These are phyloP conservation scores for Chaetothyriales sp. DNA, from an alignment of 2,329 filamentous ascomycete species.

Conservation along the genomic window DNA sequence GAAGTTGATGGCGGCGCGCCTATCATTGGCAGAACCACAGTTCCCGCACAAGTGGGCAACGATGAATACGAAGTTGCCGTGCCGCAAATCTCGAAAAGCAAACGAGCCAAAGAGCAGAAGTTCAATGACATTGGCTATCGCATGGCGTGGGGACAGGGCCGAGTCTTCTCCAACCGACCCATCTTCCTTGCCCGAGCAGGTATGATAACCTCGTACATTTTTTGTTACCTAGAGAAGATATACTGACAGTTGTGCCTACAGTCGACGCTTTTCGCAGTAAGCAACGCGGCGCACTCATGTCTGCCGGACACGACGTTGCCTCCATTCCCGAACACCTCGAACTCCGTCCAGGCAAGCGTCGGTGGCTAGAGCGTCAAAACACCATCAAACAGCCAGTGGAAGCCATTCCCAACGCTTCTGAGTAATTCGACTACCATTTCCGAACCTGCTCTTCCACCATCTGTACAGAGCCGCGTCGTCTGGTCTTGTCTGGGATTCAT, in stretches of 20 bases:
- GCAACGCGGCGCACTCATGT: slow-evolving; percentile 68
- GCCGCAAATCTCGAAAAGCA: slow-evolving; percentile 54
- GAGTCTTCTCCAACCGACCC: slow-evolving; percentile 73
- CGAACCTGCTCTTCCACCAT: background rate
- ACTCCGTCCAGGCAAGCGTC: slow-evolving; percentile 70
- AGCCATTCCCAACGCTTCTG: slow-evolving; percentile 7
- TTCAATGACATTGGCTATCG: slow-evolving; percentile 86
- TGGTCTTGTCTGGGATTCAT: background rate
- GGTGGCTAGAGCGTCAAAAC: slow-evolving; percentile 46
- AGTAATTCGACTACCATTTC: slow-evolving; percentile 1
- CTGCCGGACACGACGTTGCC: slow-evolving; percentile 58
- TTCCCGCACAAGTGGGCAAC: slow-evolving; percentile 47
- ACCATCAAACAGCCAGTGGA: slow-evolving; percentile 6
- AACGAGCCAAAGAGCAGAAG: slow-evolving; percentile 68
- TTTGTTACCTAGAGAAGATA: slow-evolving; percentile 2
- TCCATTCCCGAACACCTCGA: slow-evolving; percentile 73
- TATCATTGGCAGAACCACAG: slow-evolving; percentile 33
- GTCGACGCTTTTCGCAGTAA: slow-evolving; percentile 93
- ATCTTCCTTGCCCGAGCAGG: slow-evolving; percentile 81
- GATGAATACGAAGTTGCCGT: slow-evolving; percentile 64
- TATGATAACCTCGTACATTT: slow-evolving; percentile 38
- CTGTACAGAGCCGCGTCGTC: background rate
- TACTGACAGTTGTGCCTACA: slow-evolving; percentile 23
- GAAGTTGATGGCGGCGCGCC: slow-evolving; percentile 26
- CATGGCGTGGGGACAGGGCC: slow-evolving; percentile 92